These are phyloP conservation scores for Colletotrichum graminicola DNA, from an alignment of 2,329 filamentous ascomycete genomes.

Conservation along the genomic window DNA sequence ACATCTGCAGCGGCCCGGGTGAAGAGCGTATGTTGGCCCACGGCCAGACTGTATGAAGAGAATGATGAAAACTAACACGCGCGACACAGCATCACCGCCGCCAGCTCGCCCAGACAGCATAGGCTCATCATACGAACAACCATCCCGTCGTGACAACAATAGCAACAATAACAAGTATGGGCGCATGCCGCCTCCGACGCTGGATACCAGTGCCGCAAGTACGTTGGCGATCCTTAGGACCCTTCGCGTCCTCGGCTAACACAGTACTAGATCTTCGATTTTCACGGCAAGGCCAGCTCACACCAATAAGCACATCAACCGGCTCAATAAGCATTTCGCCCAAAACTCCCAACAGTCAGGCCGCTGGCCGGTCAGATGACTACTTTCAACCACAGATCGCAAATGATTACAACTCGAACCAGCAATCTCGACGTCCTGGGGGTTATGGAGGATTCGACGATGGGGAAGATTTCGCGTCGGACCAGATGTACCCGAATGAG, in stretches of 20 bases:
- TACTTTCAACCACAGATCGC: constrained; percentile 62
- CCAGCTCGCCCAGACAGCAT: constrained; percentile 49
- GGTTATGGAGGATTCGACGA: constrained; percentile 64
- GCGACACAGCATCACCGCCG: constrained; percentile 53
- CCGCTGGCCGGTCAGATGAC: constrained; percentile 58
- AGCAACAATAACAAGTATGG: constrained; percentile 52
- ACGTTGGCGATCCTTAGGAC: constrained; percentile 45
- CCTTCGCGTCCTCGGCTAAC: constrained; percentile 49
- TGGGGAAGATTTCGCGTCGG: constrained; percentile 52
- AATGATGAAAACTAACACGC: neutral
- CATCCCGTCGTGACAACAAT: constrained; percentile 45
- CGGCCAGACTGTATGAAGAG: constrained; percentile 33
- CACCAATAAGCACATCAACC: constrained; percentile 71
- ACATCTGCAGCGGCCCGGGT: constrained; percentile 72
- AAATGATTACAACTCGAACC: constrained; percentile 55
- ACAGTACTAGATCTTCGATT: constrained; percentile 64
- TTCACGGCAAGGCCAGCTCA: constrained; percentile 68
- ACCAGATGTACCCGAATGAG: constrained; percentile 62
- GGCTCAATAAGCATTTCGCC: constrained; percentile 75
- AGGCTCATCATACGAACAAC: constrained; percentile 46
- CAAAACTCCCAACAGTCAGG: constrained; percentile 63
- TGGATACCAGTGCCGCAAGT: constrained; percentile 68
- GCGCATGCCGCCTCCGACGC: constrained; percentile 57
- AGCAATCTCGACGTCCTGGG: constrained; percentile 56
- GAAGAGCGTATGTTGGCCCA: constrained; percentile 55